A percentile compares a stretch with the other conserved stretches of the same genome.
Evolutionary conservation across 2,329 filamentous ascomycete species (phyloP).

Genomic region (Calonectria naviculata): DNA sequence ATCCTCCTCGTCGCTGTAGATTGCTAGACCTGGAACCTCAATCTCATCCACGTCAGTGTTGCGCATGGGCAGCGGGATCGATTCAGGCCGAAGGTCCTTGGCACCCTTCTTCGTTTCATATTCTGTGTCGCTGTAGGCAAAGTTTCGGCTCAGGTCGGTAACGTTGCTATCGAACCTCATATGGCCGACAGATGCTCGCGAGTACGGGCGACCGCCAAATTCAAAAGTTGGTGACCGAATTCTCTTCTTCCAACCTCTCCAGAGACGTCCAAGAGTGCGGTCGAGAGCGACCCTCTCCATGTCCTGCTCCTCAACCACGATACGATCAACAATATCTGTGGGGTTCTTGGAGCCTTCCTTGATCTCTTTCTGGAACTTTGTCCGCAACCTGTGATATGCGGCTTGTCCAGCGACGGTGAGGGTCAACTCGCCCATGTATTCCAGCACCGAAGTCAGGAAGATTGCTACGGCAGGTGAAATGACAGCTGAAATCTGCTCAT

Average conservation of each 20-base stretch:
- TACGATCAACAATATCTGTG: constrained; percentile 67
- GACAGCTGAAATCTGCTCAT: constrained; percentile 71
- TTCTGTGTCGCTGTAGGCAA: constrained; percentile 45
- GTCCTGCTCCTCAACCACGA: constrained; percentile 90
- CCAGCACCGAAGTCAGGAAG: constrained; percentile 93
- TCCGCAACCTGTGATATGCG: constrained; percentile 75
- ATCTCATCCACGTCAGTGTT: constrained; percentile 82
- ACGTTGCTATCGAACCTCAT: constrained; percentile 48
- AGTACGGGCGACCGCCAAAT: constrained; percentile 60
- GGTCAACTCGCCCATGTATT: constrained; percentile 93
- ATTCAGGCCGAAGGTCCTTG: constrained; percentile 47
- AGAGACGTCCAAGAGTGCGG: constrained; percentile 86
- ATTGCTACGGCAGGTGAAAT: constrained; percentile 94
- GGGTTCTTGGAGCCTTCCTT: constrained; percentile 60
- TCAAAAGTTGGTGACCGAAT: constrained; percentile 68
- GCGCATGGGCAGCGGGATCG: constrained; percentile 75
- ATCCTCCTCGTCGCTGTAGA: constrained; percentile 71
- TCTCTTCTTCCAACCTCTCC: constrained; percentile 95
- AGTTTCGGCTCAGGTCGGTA: constrained; percentile 43
- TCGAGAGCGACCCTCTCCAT: constrained; percentile 95
- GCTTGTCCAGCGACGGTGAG: constrained; percentile 89
- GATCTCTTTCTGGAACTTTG: constrained; percentile 69
- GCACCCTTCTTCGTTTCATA: constrained; percentile 24
- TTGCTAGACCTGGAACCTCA: constrained; percentile 77
- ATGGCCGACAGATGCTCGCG: constrained; percentile 55